Conservation (phyloP, 1,139 yeast species). For the Sugiyamaella castrensis region DNA sequence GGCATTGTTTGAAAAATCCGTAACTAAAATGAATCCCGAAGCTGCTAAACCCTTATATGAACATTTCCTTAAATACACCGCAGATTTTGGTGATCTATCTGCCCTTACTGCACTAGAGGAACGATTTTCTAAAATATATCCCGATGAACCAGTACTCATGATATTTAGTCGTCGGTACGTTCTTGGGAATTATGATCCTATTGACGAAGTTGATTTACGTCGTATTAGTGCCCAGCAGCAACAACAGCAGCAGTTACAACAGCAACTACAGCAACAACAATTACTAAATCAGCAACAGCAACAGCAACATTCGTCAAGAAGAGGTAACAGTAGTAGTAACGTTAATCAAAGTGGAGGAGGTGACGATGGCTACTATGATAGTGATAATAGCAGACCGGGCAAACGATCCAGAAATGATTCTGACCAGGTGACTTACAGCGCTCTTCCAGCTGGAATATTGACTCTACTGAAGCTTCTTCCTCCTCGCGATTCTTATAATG, state of each 20-base stretch:
- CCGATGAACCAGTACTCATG: conserved; percentile 40
- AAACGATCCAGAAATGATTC: conserved; percentile 19
- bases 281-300: conserved; percentile 4
- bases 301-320: conserved; percentile 6
- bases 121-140: conserved; percentile 64
- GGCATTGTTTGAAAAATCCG: conserved; percentile 70
- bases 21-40: conserved; percentile 43
- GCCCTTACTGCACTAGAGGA: conserved; percentile 65
- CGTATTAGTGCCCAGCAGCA: conserved; percentile 7
- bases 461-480: conserved; percentile 28
- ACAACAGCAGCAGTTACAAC: conserved; percentile 3
- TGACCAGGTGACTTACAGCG: conserved; percentile 10
- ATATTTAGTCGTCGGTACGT: conserved; percentile 43
- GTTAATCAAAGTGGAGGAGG: not conserved
- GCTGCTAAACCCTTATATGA: conserved; percentile 45
- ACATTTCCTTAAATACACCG: conserved; percentile 52
- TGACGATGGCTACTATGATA: conserved; percentile 3
- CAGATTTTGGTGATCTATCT: conserved; percentile 60
- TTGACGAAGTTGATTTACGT: conserved; percentile 44
- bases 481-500: conserved; percentile 34
- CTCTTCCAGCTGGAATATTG: conserved; percentile 28
- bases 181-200: conserved; percentile 44
- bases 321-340: not conserved
- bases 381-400: conserved; percentile 15
- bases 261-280: conserved; percentile 5